Evolutionary conservation across 257 asterid genomes (phyloP).

Genomic region (Nemophila menziesii): DNA sequence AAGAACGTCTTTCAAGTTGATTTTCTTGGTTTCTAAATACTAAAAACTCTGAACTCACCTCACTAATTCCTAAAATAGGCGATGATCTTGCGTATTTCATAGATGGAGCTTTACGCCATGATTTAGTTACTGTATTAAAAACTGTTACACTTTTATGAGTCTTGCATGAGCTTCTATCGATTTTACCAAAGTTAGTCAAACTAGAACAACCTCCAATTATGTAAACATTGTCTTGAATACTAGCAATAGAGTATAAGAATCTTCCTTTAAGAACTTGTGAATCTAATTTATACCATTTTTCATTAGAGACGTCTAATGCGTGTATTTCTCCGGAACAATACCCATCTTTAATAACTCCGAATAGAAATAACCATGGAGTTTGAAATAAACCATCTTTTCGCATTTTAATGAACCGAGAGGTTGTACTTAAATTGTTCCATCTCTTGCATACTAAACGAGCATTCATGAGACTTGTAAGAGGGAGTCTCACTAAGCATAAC

Average conservation of each 20-base stretch:
- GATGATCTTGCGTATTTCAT: conserved; percentile 84
- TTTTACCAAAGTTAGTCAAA: conserved; percentile 72
- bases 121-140: conserved; percentile 58
- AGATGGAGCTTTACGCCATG: conserved; percentile 75
- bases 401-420: conserved; percentile 62
- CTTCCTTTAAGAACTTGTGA: conserved; percentile 61
- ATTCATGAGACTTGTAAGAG: conserved; percentile 56
- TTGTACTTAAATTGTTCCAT: conserved; percentile 70
- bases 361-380: conserved; percentile 75
- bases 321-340: conserved; percentile 86
- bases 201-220: conserved; percentile 91
- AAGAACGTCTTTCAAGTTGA: conserved; percentile 40
- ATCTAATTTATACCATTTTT: conserved; percentile 74
- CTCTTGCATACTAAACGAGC: conserved; percentile 89
- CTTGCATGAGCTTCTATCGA: conserved; percentile 77
- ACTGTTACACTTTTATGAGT: conserved; percentile 76
- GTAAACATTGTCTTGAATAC: conserved; percentile 52
- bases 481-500: conserved; percentile 85
- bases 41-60: conserved; percentile 47
- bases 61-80: conserved; percentile 60
- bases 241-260: conserved; percentile 65
- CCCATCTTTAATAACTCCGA: conserved; percentile 71
- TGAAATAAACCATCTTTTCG: conserved; percentile 60
- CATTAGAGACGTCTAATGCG: conserved; percentile 57
- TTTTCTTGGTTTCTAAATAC: conserved; percentile 41